Evolutionary conservation across 169 alveolate genomes (phyloP).

Genomic region (Amoebophrya sp.): DNA sequence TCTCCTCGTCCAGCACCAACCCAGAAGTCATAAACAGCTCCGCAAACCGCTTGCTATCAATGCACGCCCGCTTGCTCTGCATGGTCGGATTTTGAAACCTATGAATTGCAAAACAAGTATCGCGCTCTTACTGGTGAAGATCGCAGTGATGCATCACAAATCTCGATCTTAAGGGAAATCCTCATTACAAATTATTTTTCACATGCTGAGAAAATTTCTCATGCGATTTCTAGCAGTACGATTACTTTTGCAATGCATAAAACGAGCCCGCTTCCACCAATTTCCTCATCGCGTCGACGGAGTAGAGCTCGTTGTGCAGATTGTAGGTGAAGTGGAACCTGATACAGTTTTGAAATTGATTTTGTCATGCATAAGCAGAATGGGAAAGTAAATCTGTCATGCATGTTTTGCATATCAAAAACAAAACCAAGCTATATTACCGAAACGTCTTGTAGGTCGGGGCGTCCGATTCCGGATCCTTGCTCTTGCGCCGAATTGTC

Average conservation of each 20-base stretch:
- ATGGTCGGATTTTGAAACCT: slow-evolving; percentile 6
- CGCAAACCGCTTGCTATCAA: background rate
- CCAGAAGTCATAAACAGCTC: background rate
- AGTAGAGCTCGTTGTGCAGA: background rate
- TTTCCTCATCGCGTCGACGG: background rate
- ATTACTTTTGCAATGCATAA: no score
- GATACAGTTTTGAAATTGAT: background rate
- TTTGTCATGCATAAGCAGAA: background rate
- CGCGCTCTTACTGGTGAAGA: no score
- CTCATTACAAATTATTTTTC: no score
- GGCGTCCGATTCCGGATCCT: background rate
- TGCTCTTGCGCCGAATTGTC: background rate
- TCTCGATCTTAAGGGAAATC: no score
- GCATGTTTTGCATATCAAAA: no score
- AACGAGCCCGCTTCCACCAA: background rate
- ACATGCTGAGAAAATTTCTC: no score
- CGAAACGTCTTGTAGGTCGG: background rate
- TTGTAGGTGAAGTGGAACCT: slow-evolving; percentile 1
- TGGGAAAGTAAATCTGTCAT: no score
- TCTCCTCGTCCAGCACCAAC: background rate
- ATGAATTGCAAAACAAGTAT: no score
- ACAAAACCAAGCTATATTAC: no score
- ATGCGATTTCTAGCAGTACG: no score
- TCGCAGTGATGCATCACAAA: no score
- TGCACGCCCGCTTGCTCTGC: background rate